Evolutionary conservation across 139 green algal genomes (phyloP).

Genomic region (Coelastrella sp.): DNA sequence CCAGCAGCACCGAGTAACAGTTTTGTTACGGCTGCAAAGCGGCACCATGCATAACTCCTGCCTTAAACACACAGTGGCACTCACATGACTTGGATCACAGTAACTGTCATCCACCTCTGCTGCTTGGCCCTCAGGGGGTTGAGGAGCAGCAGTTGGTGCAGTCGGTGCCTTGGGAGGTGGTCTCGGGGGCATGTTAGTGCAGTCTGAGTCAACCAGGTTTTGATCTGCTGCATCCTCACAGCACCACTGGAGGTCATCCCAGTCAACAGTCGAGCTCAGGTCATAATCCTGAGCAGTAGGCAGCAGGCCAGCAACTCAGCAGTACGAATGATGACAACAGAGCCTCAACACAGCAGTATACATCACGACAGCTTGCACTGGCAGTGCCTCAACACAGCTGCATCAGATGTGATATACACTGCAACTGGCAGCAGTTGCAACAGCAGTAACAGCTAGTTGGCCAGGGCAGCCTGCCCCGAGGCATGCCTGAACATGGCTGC

Average conservation of each 20-base stretch:
- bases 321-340: not conserved
- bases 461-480: too few species aligned
- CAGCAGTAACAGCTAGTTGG: too few species aligned
- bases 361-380: not conserved
- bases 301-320: not conserved
- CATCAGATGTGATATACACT: too few species aligned
- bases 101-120: slow-evolving; percentile 3
- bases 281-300: slow-evolving; percentile 22
- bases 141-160: not conserved
- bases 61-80: not conserved
- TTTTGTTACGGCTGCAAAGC: not conserved
- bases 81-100: slow-evolving; percentile 17
- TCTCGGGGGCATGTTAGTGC: slow-evolving; percentile 1
- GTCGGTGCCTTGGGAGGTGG: not conserved
- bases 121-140: not conserved
- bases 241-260: not conserved
- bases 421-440: too few species aligned
- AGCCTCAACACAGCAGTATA: not conserved
- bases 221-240: not conserved
- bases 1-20: too few species aligned
- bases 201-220: not conserved
- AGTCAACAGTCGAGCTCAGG: not conserved
- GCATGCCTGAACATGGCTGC: too few species aligned
- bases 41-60: not conserved
- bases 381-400: too few species aligned